phyloP scores from a whole-genome alignment of 352 stramenopile genomes.

The Blastocystis sp. region DNA sequence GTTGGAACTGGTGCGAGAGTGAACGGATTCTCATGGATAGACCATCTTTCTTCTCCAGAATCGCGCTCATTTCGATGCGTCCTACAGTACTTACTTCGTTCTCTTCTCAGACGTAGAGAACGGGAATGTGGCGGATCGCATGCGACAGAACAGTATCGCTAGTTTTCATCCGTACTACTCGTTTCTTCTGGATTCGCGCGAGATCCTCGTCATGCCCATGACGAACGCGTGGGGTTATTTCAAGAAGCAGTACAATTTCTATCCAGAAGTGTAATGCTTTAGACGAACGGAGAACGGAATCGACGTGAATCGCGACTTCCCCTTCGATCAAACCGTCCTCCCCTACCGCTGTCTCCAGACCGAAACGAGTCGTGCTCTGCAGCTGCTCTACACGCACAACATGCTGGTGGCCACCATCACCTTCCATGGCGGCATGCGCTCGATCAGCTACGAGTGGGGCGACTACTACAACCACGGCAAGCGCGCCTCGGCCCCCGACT shows the following conservation, averaged over 20 bases:
- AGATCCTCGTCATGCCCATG: constrained; percentile 72
- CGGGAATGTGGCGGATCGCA: background rate
- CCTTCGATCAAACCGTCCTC: constrained; percentile 26
- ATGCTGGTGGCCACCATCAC: constrained; percentile 69
- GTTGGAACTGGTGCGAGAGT: background rate
- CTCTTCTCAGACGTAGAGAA: background rate
- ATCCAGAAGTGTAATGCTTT: no score
- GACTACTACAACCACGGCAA: constrained; percentile 22
- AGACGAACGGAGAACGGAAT: constrained; percentile 49
- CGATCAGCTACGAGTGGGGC: constrained; percentile 73
- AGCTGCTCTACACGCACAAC: constrained; percentile 35
- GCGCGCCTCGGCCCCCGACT: constrained; percentile 10
- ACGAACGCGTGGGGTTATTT: constrained; percentile 68
- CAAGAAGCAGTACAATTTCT: background rate
- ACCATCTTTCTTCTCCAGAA: constrained; percentile 56
- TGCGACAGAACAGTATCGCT: background rate
- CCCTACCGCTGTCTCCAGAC: constrained; percentile 29
- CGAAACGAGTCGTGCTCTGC: constrained; percentile 50
- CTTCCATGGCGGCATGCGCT: constrained; percentile 55
- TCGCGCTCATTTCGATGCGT: constrained; percentile 29
- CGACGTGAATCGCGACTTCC: constrained; percentile 73
- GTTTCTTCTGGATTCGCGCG: constrained; percentile 55
- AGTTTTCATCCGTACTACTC: constrained; percentile 25
- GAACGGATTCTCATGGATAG: background rate
- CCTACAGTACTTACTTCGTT: constrained; percentile 7